phyloP scores from a whole-genome alignment of 228 moss, liverwort and hornwort genomes.

The Sphagnum magellanicum region DNA sequence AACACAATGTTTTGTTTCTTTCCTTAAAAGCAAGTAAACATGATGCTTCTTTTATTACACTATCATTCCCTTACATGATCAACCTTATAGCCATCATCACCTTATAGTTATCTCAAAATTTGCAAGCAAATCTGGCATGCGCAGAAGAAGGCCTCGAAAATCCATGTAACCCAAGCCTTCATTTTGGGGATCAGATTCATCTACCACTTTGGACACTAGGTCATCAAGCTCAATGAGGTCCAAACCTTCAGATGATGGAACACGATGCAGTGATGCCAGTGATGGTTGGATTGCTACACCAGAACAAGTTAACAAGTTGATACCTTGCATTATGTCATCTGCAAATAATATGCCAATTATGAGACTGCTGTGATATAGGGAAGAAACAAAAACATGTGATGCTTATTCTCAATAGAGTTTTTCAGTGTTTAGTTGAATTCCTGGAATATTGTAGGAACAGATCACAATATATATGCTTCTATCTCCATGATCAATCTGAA shows the following conservation, averaged over 20 bases:
- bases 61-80: too few relatives aligned
- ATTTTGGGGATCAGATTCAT: slow-evolving; percentile 51
- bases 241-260: slow-evolving; percentile 60
- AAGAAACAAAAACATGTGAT: too few relatives aligned
- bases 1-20: too few relatives aligned
- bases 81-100: background rate
- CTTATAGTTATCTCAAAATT: slow-evolving; percentile 49
- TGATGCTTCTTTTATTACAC: too few relatives aligned
- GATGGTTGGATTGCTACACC: slow-evolving; percentile 53
- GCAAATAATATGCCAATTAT: background rate
- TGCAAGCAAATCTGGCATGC: slow-evolving; percentile 78
- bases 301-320: slow-evolving; percentile 69
- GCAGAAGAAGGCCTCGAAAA: slow-evolving; percentile 66
- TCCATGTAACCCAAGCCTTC: slow-evolving; percentile 74
- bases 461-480: too few relatives aligned
- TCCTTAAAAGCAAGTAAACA: too few relatives aligned
- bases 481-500: too few relatives aligned
- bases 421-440: too few relatives aligned
- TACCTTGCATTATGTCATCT: slow-evolving; percentile 76
- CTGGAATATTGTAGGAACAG: too few relatives aligned
- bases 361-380: too few relatives aligned
- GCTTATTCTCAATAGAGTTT: too few relatives aligned
- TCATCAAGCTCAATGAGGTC: slow-evolving; percentile 52
- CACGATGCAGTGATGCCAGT: slow-evolving; percentile 32
- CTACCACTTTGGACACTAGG: slow-evolving; percentile 47